Evolutionary conservation across 805 yeast species (phyloP).

Genomic region (Danielia reshetovae): DNA sequence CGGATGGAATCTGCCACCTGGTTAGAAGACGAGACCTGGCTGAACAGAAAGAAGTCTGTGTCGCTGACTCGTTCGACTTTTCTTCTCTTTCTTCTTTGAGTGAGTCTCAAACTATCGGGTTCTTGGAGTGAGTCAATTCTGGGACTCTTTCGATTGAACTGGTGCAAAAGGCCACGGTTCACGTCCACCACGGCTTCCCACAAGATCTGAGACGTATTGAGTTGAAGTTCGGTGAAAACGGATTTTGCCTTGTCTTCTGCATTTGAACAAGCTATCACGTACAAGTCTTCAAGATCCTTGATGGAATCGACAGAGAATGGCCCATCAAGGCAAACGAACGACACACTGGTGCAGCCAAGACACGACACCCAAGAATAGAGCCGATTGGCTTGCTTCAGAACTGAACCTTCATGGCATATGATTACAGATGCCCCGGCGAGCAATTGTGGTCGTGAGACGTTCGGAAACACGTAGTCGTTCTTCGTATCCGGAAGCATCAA

Average conservation of each 20-base stretch:
- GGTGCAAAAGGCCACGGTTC: neutral
- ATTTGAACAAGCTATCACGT: constrained; percentile 1
- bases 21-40: neutral
- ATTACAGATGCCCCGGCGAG: constrained; percentile 12
- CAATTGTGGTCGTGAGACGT: constrained; percentile 11
- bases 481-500: constrained; percentile 15
- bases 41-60: constrained; percentile 33
- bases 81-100: constrained; percentile 25
- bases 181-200: constrained; percentile 10
- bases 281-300: too few species aligned
- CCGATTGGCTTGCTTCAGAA: constrained; percentile 5
- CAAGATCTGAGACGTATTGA: constrained; percentile 6
- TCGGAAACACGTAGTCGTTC: constrained; percentile 11
- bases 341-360: constrained; percentile 6
- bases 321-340: constrained; percentile 1
- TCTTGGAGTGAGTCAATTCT: too few species aligned
- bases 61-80: constrained; percentile 30
- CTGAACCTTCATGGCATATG: constrained; percentile 3
- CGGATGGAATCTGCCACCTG: neutral
- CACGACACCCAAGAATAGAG: constrained; percentile 14
- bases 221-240: too few species aligned
- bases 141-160: neutral
- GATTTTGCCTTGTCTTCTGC: too few species aligned
- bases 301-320: too few species aligned
- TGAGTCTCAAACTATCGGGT: constrained; percentile 1